Conservation (phyloP, 305 asterid species). For the Fraxinus sp. region DNA sequence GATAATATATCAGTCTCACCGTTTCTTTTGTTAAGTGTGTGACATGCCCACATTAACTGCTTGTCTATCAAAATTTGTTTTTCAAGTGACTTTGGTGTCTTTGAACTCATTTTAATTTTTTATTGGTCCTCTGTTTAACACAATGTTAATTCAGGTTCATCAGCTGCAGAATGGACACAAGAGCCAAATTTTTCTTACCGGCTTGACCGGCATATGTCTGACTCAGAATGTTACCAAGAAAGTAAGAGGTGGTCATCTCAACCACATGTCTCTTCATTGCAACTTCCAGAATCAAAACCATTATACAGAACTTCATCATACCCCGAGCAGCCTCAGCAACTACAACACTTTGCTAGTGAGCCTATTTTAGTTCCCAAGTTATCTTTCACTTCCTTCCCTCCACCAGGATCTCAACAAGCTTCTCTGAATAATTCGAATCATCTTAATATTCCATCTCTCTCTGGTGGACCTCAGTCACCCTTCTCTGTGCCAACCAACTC, state of each 20-base stretch:
- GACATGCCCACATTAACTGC: neutral
- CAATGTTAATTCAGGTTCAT: slow-evolving; percentile 43
- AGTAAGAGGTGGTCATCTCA: slow-evolving; percentile 56
- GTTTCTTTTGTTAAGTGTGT: neutral
- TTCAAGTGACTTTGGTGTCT: neutral
- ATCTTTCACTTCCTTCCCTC: slow-evolving; percentile 48
- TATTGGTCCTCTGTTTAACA: slow-evolving; percentile 1
- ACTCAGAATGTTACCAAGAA: slow-evolving; percentile 42
- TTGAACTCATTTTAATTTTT: neutral
- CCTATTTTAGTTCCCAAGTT: slow-evolving; percentile 47
- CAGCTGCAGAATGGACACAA: slow-evolving; percentile 47
- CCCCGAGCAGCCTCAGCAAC: slow-evolving; percentile 46
- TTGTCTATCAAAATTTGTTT: neutral
- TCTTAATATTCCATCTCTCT: slow-evolving; percentile 40
- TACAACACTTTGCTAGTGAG: slow-evolving; percentile 48
- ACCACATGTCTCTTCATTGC: slow-evolving; percentile 34
- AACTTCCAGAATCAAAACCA: slow-evolving; percentile 35
- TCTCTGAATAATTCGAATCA: slow-evolving; percentile 34
- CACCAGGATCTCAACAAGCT: slow-evolving; percentile 42
- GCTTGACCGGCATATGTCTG: slow-evolving; percentile 41
- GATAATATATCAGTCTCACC: neutral
- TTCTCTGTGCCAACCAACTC: slow-evolving; percentile 47
- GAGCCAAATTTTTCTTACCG: slow-evolving; percentile 44
- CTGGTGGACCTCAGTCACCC: slow-evolving; percentile 55
- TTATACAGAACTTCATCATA: slow-evolving; percentile 51